A percentile compares a stretch with the other conserved stretches of the same genome.
Conservation (phyloP, 2,329 filamentous ascomycete genomes). For the Xylariaceae sp. region DNA sequence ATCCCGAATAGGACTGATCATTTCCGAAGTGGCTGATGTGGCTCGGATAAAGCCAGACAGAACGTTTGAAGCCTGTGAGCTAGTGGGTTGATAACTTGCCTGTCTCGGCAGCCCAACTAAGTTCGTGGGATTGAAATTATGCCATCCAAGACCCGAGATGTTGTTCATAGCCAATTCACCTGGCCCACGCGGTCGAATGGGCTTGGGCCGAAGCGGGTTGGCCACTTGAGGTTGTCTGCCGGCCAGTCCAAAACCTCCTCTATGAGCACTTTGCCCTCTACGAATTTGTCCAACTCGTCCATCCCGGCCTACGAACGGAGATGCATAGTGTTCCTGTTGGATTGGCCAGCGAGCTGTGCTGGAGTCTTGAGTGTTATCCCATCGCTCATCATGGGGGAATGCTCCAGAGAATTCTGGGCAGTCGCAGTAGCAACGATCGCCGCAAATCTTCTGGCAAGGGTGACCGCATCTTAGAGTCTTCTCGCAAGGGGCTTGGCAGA, state of each 20-base stretch:
- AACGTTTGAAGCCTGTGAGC: background rate
- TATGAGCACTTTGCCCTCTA: conserved; percentile 1
- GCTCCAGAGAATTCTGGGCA: conserved; percentile 26
- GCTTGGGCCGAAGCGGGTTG: background rate
- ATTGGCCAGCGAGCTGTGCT: background rate
- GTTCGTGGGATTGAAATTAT: conserved; percentile 17
- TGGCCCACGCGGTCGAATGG: background rate
- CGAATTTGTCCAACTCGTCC: conserved; percentile 6
- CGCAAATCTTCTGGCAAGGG: conserved; percentile 27
- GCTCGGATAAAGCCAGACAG: background rate
- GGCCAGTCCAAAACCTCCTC: conserved; percentile 5
- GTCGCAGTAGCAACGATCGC: conserved; percentile 25
- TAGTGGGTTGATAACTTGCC: background rate
- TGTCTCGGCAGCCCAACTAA: conserved; percentile 18
- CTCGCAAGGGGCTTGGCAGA: conserved; percentile 29
- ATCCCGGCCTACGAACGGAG: conserved; percentile 9
- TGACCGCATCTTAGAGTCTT: conserved; percentile 26
- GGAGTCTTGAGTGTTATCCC: conserved; percentile 3
- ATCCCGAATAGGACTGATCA: conserved; percentile 12
- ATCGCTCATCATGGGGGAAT: conserved; percentile 23
- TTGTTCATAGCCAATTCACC: background rate
- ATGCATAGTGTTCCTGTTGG: background rate
- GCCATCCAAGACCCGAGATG: conserved; percentile 8
- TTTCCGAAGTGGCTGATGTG: background rate
- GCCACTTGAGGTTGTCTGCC: background rate